Base-by-base conservation (phyloP, 2,329 filamentous ascomycete genomes). In the Aspergillus udagawae region DNA sequence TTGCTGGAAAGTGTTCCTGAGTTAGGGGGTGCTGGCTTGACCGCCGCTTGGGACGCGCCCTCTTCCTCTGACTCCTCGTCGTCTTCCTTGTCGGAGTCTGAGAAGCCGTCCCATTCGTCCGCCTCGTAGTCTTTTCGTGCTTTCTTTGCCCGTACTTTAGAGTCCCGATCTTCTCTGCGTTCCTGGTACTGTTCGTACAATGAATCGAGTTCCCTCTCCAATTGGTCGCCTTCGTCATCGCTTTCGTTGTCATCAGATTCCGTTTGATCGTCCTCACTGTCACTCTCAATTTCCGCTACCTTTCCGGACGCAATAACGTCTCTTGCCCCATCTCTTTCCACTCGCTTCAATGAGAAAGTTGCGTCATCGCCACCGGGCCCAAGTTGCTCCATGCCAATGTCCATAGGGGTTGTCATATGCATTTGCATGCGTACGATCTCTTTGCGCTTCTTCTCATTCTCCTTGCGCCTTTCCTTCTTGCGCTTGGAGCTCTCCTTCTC, bases 341-440 rank as follows among this genome's bases (percentile, higher is more conserved):
- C 83, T 8, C 86, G 79, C 73, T 92, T 96, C 49, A 97, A 82
- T 2, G 86, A 86, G 72, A 99, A 99, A 80, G 96, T 94, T 28
- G 90, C 81, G 49, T 91, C 90, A 45, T 91, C 87, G 25, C 91
- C 92, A 51, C 84, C 80, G 0, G 90, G 89, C 0, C 91, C 91
- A 25, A 84, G 78, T 74, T 94, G 91, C 70, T 96, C 94, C 77
- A 96, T 84, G 68, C 94, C 94, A 61, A 99, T 96, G 63, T 99
- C 94, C 81, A 91, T 94, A 7, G 94, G 94, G 0, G 92, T 90
- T 2, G 88, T 88, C 94, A 99, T 99, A 77, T 97, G 88, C 79
- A 99, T 86, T 75, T 99, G 94, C 88, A 99, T 89, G 35, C 94
- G 87, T n/a, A 96, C 82, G 59, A 97, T 91, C 63, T 97, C 94